Base-by-base conservation (phyloP, 495 filamentous ascomycete species). In the Mycothermus thermophilus region DNA sequence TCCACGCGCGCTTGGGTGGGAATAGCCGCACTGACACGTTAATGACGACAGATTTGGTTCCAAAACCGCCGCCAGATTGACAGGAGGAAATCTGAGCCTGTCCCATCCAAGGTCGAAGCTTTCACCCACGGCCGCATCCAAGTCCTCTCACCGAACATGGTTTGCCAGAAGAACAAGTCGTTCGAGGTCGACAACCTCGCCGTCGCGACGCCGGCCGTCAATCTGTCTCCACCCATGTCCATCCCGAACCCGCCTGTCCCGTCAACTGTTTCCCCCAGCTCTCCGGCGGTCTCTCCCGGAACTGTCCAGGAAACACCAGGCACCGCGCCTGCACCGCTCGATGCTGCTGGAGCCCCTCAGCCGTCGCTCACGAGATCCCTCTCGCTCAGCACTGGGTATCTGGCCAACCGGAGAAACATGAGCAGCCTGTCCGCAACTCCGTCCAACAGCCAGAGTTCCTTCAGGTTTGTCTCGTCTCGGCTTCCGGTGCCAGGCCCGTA, bases 1-100 rank as follows among this genome's bases (percentile, higher is more conserved):
- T n/a, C n/a, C n/a, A n/a, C n/a, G n/a, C n/a, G n/a, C n/a, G n/a
- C n/a, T n/a, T n/a, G n/a, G n/a, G n/a, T n/a, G n/a, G n/a, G n/a
- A n/a, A n/a, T n/a, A n/a, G n/a, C n/a, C n/a, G n/a, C n/a, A n/a
- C n/a, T n/a, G n/a, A n/a, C n/a, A n/a, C n/a, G n/a, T n/a, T n/a
- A n/a, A n/a, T 35, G 13, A 1, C 5, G n/a, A 15, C 54, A 97
- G 90, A 94, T 99, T 46, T 99, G 92, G 92, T 99, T 99, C 59
- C 92, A 96, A 53, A 99, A 99, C 48, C 77, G 87, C 52, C 74
- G 92, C 41, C 92, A 99, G 54, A 93, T 86, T 59, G 79, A 86
- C 48, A 75, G 92, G 36, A 74, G 92, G 37, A 93, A 88, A 64
- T 81, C 85, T 35, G 80, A 83, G 41, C 90, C 90, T 17, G 65